Evolutionary conservation across 805 yeast species (phyloP), one percentile per base, ranked within the genome.

Genomic region (Metschnikowia corniflorae): DNA sequence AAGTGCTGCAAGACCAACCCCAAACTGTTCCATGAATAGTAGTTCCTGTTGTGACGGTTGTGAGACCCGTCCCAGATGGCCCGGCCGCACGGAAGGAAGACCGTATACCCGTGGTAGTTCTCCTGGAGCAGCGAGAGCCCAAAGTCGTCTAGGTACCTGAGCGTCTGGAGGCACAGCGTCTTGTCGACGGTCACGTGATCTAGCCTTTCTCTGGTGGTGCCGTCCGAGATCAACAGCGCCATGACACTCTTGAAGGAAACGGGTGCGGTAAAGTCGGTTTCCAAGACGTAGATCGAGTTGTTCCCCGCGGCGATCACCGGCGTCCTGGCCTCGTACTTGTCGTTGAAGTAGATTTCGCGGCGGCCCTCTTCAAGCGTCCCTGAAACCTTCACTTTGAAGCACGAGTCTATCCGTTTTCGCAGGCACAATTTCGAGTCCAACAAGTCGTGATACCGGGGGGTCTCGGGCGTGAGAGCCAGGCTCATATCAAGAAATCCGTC

Each of bases 51-150:
- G 22, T 16, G 13, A 13, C 33, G 28, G 16, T 8, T 18, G 3
- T 29, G 21, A 10, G 24, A 29, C 14, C 46, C 43, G 13, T 46
- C 47, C 44, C 49, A 40, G 9, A 38, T 7, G n/a, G 42, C 33
- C 30, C 40, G 39, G 69, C 83, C 78, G 39, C 88, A 80, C 0
- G 97, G 97, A 19, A 89, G 62, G 35, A 89, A 75, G 0, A 82
- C 60, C 0, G 96, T 77, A 61, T 87, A 86, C 0, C 94, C 94
- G 15, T 63, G 51, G 18, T 51, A 53, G 40, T 80, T 82, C 4
- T 69, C 70, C 9, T 70, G 61, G 27, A 82, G 65, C 39, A 74
- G 73, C 16, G 77, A 59, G 21, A 86, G 55, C 7, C 68, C 71
- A 28, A 77, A 66, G 12, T 71, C 60, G 31, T 74, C 70, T 40